Evolutionary conservation across 2,329 filamentous ascomycete genomes (phyloP), one percentile per base, ranked within the genome.

Genomic region (Proliferodiscus dingleyae): DNA sequence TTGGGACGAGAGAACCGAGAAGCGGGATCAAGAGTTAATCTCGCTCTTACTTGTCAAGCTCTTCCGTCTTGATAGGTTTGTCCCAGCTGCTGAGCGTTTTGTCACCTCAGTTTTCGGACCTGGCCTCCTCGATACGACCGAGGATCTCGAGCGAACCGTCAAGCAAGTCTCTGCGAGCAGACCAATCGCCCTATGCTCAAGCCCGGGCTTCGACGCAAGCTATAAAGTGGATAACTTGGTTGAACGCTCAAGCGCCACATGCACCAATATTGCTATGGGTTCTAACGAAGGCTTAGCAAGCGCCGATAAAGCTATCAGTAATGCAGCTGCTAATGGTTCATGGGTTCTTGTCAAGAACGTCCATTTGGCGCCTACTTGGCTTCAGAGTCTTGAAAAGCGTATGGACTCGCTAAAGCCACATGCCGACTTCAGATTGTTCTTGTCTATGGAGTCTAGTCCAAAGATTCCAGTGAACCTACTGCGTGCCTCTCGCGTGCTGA

Each of bases 261-360:
- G 93, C 70, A 90, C 89, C 48, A 96, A 96, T 66, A 96, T 98
- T 62, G 94, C 94, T 59, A 98, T 98, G 93, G 93, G 93, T 62
- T 97, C 93, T 37, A 94, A 94, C 61, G 93, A 98, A 73, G 88
- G 89, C 64, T 74, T 94, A 15, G 83, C 90, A 47, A 93, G 83
- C 51, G 93, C 93, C 15, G 93, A 98, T 73, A 95, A 95, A 68
- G 93, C 94, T 23, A 89, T 98, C 62, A 87, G 81, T 68, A 89
- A 89, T 59, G 93, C 93, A 8, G 91, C 93, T 4, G 88, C 94
- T 46, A 86, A 84, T 13, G 93, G 93, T 55, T 89, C 83, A 21
- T 98, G 93, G 93, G 94, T 98, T 8, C 77, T 98, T 50, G 83
- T 98, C 76, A 98, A 98, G 80, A 98, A 98, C 71, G 93, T 98